A percentile compares a stretch with the other conserved stretches of the same genome.
phyloP scores from a whole-genome alignment of 352 stramenopile species.

The Pythium oligandrum region DNA sequence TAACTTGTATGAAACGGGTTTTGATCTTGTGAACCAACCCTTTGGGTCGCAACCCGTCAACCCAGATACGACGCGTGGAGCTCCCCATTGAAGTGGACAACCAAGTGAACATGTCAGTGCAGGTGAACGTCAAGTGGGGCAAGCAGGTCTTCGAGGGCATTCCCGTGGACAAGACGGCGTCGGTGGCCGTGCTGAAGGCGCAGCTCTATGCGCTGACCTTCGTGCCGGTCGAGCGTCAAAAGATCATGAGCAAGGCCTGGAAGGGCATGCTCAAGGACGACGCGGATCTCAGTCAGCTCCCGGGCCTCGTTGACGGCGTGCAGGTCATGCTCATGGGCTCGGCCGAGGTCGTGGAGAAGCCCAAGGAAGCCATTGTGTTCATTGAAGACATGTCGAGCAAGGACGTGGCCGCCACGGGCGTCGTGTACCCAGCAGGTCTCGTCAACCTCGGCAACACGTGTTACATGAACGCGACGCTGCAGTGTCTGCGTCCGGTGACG shows the following conservation, averaged over 20 bases:
- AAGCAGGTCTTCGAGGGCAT: slow-evolving; percentile 79
- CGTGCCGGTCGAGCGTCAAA: slow-evolving; percentile 82
- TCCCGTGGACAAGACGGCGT: slow-evolving; percentile 54
- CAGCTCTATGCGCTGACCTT: slow-evolving; percentile 81
- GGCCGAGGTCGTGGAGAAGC: slow-evolving; percentile 87
- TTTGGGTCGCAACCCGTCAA: slow-evolving; percentile 4
- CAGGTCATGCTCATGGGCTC: slow-evolving; percentile 94
- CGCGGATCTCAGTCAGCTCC: slow-evolving; percentile 44
- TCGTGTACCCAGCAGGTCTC: slow-evolving; percentile 88
- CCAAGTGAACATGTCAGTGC: slow-evolving; percentile 29
- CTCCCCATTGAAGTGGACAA: neutral
- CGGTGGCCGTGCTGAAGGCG: slow-evolving; percentile 71
- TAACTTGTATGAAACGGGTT: slow-evolving; percentile 4
- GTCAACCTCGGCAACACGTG: slow-evolving; percentile 92
- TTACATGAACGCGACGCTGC: slow-evolving; percentile 94
- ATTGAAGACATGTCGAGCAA: slow-evolving; percentile 83
- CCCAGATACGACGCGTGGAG: slow-evolving; percentile 6
- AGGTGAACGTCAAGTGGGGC: slow-evolving; percentile 83
- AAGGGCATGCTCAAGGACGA: slow-evolving; percentile 90
- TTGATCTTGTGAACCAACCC: slow-evolving; percentile 2
- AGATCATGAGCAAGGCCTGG: slow-evolving; percentile 88
- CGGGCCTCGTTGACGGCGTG: slow-evolving; percentile 53
- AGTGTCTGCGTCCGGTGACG: slow-evolving; percentile 89
- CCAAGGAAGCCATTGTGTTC: slow-evolving; percentile 76
- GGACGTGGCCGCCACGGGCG: slow-evolving; percentile 79